These are phyloP conservation scores for Cladophialophora yegresii DNA, from an alignment of 2,329 filamentous ascomycete genomes.

Conservation along the genomic window DNA sequence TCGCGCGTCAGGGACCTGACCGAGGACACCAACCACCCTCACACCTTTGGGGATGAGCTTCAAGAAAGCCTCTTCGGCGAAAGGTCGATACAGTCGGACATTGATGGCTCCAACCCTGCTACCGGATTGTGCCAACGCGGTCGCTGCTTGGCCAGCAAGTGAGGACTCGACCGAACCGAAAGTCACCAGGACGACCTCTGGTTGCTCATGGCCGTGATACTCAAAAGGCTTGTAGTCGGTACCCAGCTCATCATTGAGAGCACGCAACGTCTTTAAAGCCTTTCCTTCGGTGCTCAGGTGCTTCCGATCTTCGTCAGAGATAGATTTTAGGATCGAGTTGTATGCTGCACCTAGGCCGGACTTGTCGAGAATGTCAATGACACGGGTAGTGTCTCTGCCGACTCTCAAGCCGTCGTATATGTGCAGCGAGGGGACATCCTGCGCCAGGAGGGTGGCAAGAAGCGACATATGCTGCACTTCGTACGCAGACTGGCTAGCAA, in stretches of 20 bases:
- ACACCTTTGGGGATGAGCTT: slow-evolving; percentile 74
- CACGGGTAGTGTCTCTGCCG: slow-evolving; percentile 76
- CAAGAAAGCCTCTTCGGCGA: slow-evolving; percentile 92
- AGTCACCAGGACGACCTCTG: slow-evolving; percentile 82
- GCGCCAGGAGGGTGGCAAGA: slow-evolving; percentile 79
- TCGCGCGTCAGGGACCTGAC: slow-evolving; percentile 76
- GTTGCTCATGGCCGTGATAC: slow-evolving; percentile 79
- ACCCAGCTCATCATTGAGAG: slow-evolving; percentile 87
- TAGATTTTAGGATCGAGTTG: slow-evolving; percentile 63
- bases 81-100: slow-evolving; percentile 91
- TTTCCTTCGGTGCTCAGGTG: slow-evolving; percentile 71
- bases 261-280: slow-evolving; percentile 67
- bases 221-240: slow-evolving; percentile 93
- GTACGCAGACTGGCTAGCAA: slow-evolving; percentile 81
- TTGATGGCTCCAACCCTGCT: slow-evolving; percentile 83
- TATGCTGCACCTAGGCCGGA: slow-evolving; percentile 69
- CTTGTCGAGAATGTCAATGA: slow-evolving; percentile 79
- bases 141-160: slow-evolving; percentile 77
- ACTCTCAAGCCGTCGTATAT: slow-evolving; percentile 85
- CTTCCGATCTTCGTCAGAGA: slow-evolving; percentile 66
- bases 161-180: slow-evolving; percentile 92
- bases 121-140: slow-evolving; percentile 69
- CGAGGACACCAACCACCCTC: slow-evolving; percentile 78
- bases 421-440: slow-evolving; percentile 78
- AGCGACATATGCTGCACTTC: slow-evolving; percentile 95